Evolutionary conservation across 176 grass and related monocot species (phyloP), one percentile per base, ranked within the genome.

Genomic region (Bolboschoenus planiculmis): DNA sequence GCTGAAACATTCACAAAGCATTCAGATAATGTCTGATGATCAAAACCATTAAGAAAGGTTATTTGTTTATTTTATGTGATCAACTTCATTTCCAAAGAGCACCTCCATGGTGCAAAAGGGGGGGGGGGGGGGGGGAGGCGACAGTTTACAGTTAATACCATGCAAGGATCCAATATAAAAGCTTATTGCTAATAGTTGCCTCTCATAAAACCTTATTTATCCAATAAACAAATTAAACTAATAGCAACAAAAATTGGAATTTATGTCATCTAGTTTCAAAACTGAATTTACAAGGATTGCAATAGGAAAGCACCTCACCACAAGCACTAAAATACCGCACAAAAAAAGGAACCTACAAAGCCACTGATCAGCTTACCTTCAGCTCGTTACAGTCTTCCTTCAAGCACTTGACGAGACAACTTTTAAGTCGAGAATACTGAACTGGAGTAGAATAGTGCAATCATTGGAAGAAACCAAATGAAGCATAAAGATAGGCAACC

Each of bases 221-320:
- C 15, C 30, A 53, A n/a, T 50, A 36, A 20, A 80, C 48, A 57
- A 36, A 35, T 57, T 36, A 80, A 18, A 56, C 50, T 56, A 4
- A 7, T 56, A 36, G 16, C 50, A 34, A 35, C 18, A 36, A 80
- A 40, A 37, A 8, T 27, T 44, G 29, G 10, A 54, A 33, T 34
- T 36, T 1, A 78, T 53, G 10, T 78, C 14, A 78, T 53, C 18
- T 54, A 4, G 4, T 51, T 54, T 20, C 39, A 57, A 59, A 80
- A 59, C 14, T 80, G 18, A 80, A 80, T 59, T 59, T 80, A 80
- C 78, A 80, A 80, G 50, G 54, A n/a, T 80, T 10, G 10, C 16
- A 58, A 57, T 56, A 58, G 8, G 53, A 58, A 59, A 80, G 5
- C 39, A 61, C 39, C 78, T 11, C n/a, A 27, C 10, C 34, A 81